These are phyloP conservation scores for Steccherinum ochraceum DNA, from an alignment of 768 basidiomycete species.

Conservation along the genomic window DNA sequence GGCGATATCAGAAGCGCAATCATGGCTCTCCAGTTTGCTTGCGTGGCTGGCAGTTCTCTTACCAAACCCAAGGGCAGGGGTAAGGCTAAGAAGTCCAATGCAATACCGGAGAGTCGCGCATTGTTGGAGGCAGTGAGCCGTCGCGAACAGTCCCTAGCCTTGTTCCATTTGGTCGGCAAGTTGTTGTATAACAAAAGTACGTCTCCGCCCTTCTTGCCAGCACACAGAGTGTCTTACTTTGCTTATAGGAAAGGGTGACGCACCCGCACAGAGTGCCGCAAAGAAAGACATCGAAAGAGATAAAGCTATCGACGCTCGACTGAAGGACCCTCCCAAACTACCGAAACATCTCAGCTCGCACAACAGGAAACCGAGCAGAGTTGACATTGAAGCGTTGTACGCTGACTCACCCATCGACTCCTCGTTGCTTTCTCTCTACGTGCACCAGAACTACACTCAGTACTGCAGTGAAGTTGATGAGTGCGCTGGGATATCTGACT, in stretches of 20 bases:
- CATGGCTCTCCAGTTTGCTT: conserved; percentile 90
- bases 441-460: conserved; percentile 90
- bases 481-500: conserved; percentile 61
- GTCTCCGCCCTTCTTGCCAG: conserved; percentile 18
- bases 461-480: conserved; percentile 79
- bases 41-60: conserved; percentile 33
- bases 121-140: conserved; percentile 71
- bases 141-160: conserved; percentile 76
- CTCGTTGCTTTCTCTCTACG: conserved; percentile 80
- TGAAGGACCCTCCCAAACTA: conserved; percentile 50
- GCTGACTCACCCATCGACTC: conserved; percentile 89
- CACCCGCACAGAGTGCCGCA: conserved; percentile 45
- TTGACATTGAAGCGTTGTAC: conserved; percentile 74
- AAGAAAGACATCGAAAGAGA: conserved; percentile 61
- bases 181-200: conserved; percentile 92
- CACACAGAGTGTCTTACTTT: not conserved
- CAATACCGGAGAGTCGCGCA: conserved; percentile 19
- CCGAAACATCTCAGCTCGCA: conserved; percentile 56
- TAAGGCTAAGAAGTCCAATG: conserved; percentile 24
- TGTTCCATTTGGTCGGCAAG: conserved; percentile 93
- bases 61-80: conserved; percentile 18
- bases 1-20: conserved; percentile 93
- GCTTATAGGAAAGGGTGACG: conserved; percentile 67
- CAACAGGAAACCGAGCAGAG: conserved; percentile 61
- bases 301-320: conserved; percentile 44